Base-by-base conservation (phyloP, 2,329 filamentous ascomycete species). In the Byssoonygena ceratinophila region DNA sequence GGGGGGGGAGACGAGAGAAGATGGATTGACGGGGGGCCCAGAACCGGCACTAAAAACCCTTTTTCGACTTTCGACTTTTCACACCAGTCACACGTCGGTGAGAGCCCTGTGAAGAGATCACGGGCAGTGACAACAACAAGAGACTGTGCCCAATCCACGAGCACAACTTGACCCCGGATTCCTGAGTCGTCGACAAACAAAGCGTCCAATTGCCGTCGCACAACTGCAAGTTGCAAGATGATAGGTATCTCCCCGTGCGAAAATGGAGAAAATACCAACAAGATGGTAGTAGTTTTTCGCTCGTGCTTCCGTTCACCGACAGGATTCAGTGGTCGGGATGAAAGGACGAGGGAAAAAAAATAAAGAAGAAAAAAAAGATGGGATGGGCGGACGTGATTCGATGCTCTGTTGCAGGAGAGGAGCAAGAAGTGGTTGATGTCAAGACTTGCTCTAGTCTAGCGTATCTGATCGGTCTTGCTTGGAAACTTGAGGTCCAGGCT, bases 341-440 rank as follows among this genome's bases (percentile, higher is more conserved):
- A 8, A 20, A 18, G 36, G 9, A n/a, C n/a, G n/a, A n/a, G n/a
- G n/a, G n/a, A n/a, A n/a, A n/a, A n/a, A n/a, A n/a, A n/a, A n/a
- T n/a, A n/a, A n/a, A n/a, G n/a, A n/a, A n/a, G n/a, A n/a, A n/a
- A n/a, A n/a, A n/a, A n/a, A n/a, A 41, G 18, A 40, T 22, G 29
- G 23, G 22, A 34, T 49, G 46, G 11, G 12, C 16, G n/a, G 46
- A 8, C 16, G 34, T 50, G 46, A 49, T 49, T 49, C 46, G 46
- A 32, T 41, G 46, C 46, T 49, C 41, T 49, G 46, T 41, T 29
- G n/a, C 7, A 6, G 14, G 20, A 47, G n/a, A n/a, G n/a, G n/a
- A n/a, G n/a, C n/a, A n/a, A n/a, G n/a, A n/a, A n/a, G 45, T 47
- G 31, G 45, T 47, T 47, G 45, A 47, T 47, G 45, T 47, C 45